Evolutionary conservation across 257 asterid genomes (phyloP), one percentile per base, ranked within the genome.

Genomic region (Ocimum tenuiflorum): DNA sequence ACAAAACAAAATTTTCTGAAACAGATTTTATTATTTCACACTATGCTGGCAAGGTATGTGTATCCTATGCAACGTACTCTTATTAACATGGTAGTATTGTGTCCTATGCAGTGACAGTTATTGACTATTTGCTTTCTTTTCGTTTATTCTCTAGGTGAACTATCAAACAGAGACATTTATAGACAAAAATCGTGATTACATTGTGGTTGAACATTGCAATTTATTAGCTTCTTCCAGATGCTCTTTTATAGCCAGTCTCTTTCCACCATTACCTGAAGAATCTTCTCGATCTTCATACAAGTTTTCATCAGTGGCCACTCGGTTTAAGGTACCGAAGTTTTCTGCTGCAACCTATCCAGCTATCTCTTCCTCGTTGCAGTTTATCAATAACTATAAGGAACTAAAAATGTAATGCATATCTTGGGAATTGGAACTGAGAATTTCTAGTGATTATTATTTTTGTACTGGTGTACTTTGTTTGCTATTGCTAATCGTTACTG

Each of bases 1-100:
- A 83, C 77, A 90, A 78, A 70, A 96, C 88, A 45, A 94, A 90
- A 73, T 94, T 94, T 83, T 94, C 86, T 55, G 96, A 88, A 82
- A 86, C 99, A 62, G 97, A 90, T 83, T 90, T 94, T 74, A 88
- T 81, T 64, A 77, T 94, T 69, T 83, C 95, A 67, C 99, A 94
- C 86, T 94, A 94, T 82, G 97, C 99, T 81, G 99, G 97, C 78
- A 94, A 94, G 96, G 99, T 83, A 79, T 65, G 95, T 79, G 74
- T 74, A 83, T 77, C 56, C 52, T 60, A 49, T 51, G 3, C 52
- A 36, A n/a, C 43, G 19, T 36, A 71, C 63, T 50, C 68, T 73
- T 13, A 60, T 36, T 38, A 24, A 49, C 63, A 36, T 53, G 60
- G 63, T 57, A 55, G 9, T 42, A 13, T 43, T 33, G 38, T 56